phyloP scores from a whole-genome alignment of 352 stramenopile genomes.

The Plasmopara muralis region DNA sequence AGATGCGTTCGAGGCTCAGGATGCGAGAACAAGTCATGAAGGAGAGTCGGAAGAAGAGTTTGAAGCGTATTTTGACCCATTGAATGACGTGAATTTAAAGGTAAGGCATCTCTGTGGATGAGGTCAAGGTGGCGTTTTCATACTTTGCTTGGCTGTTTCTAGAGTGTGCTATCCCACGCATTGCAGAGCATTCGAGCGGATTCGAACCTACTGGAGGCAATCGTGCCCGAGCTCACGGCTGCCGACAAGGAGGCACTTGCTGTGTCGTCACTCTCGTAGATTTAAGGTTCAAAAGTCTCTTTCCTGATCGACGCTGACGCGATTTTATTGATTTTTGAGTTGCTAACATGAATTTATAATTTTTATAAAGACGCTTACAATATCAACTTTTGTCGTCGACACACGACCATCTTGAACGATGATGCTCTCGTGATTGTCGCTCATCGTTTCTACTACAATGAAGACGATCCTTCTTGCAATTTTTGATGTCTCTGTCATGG shows the following conservation, averaged over 20 bases:
- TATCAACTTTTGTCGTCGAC: no score
- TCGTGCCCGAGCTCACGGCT: conserved; percentile 62
- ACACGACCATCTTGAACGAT: no score
- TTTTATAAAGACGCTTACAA: no score
- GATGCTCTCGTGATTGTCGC: no score
- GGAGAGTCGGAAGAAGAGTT: conserved; percentile 70
- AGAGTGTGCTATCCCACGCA: conserved; percentile 54
- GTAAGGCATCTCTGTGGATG: conserved; percentile 21
- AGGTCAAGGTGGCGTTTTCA: neutral
- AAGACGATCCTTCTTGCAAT: no score
- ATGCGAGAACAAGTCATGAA: conserved; percentile 26
- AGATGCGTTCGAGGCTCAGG: conserved; percentile 42
- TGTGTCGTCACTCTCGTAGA: conserved; percentile 42
- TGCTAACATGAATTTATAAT: conserved; percentile 12
- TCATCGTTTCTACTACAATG: no score
- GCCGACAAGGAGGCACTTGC: conserved; percentile 61
- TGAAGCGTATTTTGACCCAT: conserved; percentile 70
- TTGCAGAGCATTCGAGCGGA: conserved; percentile 49
- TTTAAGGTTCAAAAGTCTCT: neutral
- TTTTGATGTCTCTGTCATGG: no score
- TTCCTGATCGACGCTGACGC: neutral
- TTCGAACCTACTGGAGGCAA: conserved; percentile 43
- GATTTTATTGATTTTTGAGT: conserved; percentile 6
- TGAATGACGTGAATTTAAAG: conserved; percentile 78
- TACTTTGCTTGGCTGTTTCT: conserved; percentile 1